Evolutionary conservation across 352 stramenopile genomes (phyloP), one percentile per base, ranked within the genome.

Genomic region (Pythium aphanidermatum): DNA sequence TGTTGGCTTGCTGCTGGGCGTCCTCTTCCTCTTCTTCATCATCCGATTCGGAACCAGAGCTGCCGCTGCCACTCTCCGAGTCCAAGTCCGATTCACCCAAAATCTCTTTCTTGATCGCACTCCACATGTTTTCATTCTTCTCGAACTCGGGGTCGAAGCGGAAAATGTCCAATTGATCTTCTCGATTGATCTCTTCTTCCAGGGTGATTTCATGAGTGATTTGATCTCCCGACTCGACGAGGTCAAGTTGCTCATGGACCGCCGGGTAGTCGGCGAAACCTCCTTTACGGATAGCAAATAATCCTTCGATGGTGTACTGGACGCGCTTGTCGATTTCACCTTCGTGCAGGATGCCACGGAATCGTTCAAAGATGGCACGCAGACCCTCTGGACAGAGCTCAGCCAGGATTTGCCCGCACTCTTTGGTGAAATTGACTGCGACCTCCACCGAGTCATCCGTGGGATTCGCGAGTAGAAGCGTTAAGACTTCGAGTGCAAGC

Each of bases 381-480:
- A 98, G 63, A 9, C 96, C 96, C 46, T 95, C 74, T 0, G 83
- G 83, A 58, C 79, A 90, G 8, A 95, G 59, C 25, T 97, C 86
- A 0, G 59, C 54, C 24, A 97, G 60, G 35, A 92, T 85, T 54
- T 95, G 75, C 0, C 97, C 97, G 25, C 92, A 91, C 50, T 98
- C 91, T 65, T 98, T 98, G 0, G 96, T 97, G 27, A 99, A 98
- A 40, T 97, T 92, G 14, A 99, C 89, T 0, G 96, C 97, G 6
- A 99, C 95, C 66, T 99, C 96, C 0, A 99, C 95, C 4, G 85
- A 98, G 76, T 99, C 96, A 57, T 99, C 92, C 3, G 97, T 99
- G 4, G 96, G 96, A 54, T 98, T 93, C 36, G 97, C 90, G 17
- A 99, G 66, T 25, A 99, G 65, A 19, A 99, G 64, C 17, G 90